Percentiles rank a stretch among this genome's conserved stretches.
These are phyloP conservation scores for Chytriomyces sp. DNA, from an alignment of 192 early-diverging fungal species.

Conservation along the genomic window DNA sequence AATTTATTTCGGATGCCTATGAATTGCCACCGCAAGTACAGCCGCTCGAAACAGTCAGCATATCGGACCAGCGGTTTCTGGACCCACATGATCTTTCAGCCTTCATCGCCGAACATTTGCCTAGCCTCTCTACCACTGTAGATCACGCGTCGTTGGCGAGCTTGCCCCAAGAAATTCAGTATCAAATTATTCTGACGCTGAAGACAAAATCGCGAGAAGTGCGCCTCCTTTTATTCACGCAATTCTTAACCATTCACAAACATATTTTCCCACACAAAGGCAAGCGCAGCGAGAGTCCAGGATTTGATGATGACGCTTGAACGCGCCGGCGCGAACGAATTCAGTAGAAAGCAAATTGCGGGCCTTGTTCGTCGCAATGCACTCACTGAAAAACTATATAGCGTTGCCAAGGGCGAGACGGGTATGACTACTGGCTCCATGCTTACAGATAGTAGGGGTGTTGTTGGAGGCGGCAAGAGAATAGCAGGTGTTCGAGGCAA, in stretches of 20 bases:
- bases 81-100: constrained; percentile 28
- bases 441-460: constrained; percentile 35
- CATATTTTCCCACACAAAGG: constrained; percentile 55
- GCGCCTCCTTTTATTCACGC: constrained; percentile 22
- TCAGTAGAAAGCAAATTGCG: constrained; percentile 88
- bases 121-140: constrained; percentile 41
- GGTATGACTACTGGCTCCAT: constrained; percentile 28
- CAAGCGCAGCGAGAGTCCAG: constrained; percentile 54
- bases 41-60: constrained; percentile 8
- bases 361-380: constrained; percentile 80
- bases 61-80: constrained; percentile 15
- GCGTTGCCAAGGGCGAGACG: constrained; percentile 45
- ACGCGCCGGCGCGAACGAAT: constrained; percentile 39
- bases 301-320: constrained; percentile 56
- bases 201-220: constrained; percentile 80
- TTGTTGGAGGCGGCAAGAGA: constrained; percentile 40
- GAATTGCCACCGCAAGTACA: constrained; percentile 7
- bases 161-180: constrained; percentile 69
- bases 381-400: constrained; percentile 72
- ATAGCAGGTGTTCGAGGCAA: constrained; percentile 81
- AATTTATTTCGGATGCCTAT: constrained; percentile 16
- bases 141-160: neutral
- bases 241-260: neutral
- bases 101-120: constrained; percentile 32
- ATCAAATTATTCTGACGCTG: constrained; percentile 90